These are phyloP conservation scores for Amyloporia xantha DNA, from an alignment of 768 basidiomycete genomes.

Conservation along the genomic window DNA sequence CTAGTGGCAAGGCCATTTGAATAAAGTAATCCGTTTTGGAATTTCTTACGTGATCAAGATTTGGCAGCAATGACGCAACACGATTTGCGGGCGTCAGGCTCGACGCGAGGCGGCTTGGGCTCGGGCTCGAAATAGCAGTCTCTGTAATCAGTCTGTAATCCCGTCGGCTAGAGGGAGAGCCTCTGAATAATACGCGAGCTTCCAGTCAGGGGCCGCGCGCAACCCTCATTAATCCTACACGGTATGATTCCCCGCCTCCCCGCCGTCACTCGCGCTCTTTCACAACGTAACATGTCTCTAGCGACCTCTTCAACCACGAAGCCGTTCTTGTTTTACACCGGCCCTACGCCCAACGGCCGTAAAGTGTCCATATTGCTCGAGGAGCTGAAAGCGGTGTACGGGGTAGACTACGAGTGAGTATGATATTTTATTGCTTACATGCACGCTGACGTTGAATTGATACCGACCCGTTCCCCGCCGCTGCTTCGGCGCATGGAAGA, in stretches of 20 bases:
- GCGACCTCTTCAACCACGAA: slow-evolving; percentile 8
- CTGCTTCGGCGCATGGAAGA: slow-evolving; percentile 32
- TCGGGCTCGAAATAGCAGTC: too few relatives aligned
- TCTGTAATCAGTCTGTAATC: too few relatives aligned
- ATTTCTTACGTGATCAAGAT: too few relatives aligned
- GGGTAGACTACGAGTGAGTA: slow-evolving; percentile 44
- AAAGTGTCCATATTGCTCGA: slow-evolving; percentile 47
- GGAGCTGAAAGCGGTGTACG: slow-evolving; percentile 42
- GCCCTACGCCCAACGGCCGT: slow-evolving; percentile 46
- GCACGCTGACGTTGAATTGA: background rate
- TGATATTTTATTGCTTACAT: background rate
- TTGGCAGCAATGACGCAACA: too few relatives aligned
- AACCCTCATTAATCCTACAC: background rate
- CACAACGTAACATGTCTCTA: slow-evolving; percentile 1
- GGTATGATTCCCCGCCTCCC: slow-evolving; percentile 3
- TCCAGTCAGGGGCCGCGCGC: too few relatives aligned
- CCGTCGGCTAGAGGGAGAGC: too few relatives aligned
- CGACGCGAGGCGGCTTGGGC: too few relatives aligned
- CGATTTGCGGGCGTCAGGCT: too few relatives aligned
- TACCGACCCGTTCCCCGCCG: background rate
- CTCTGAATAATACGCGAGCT: too few relatives aligned
- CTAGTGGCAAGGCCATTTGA: too few relatives aligned
- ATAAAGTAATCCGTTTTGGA: too few relatives aligned
- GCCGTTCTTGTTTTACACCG: slow-evolving; percentile 21
- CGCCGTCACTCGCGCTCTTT: background rate